Conservation (phyloP, 441 rosid genomes). For the Rhodomyrtus psidioides region DNA sequence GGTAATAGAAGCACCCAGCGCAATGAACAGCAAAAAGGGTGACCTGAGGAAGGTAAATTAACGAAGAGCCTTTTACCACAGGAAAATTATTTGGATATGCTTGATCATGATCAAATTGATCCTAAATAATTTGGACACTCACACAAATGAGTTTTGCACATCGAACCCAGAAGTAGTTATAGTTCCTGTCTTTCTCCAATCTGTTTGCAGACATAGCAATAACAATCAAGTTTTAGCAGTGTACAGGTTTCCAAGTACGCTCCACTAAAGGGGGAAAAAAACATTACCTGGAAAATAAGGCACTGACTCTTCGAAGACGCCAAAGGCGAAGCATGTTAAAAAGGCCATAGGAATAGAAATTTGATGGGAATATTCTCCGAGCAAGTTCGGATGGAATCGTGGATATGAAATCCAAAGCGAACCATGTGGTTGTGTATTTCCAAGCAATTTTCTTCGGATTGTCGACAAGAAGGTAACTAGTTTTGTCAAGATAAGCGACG, state of each 20-base stretch:
- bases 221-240: not conserved
- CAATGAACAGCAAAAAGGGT: constrained; percentile 75
- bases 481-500: constrained; percentile 68
- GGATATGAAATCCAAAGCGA: constrained; percentile 58
- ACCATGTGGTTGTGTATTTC: constrained; percentile 68
- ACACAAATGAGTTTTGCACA: constrained; percentile 74
- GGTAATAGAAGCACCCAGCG: constrained; percentile 80
- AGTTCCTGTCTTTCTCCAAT: constrained; percentile 79
- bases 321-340: constrained; percentile 93
- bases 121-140: constrained; percentile 20
- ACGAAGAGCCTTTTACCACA: not conserved
- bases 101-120: not conserved
- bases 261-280: not conserved
- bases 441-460: constrained; percentile 57
- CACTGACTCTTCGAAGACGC: constrained; percentile 91
- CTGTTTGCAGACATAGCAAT: constrained; percentile 24
- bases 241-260: not conserved
- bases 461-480: constrained; percentile 63
- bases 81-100: not conserved
- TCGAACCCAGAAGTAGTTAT: constrained; percentile 81
- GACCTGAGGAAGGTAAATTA: constrained; percentile 33
- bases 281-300: constrained; percentile 61
- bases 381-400: constrained; percentile 72
- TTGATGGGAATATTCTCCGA: constrained; percentile 40
- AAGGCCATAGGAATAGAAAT: constrained; percentile 43